These are phyloP conservation scores for Trichoderma simmonsii DNA, from an alignment of 2,329 filamentous ascomycete species.

Conservation along the genomic window DNA sequence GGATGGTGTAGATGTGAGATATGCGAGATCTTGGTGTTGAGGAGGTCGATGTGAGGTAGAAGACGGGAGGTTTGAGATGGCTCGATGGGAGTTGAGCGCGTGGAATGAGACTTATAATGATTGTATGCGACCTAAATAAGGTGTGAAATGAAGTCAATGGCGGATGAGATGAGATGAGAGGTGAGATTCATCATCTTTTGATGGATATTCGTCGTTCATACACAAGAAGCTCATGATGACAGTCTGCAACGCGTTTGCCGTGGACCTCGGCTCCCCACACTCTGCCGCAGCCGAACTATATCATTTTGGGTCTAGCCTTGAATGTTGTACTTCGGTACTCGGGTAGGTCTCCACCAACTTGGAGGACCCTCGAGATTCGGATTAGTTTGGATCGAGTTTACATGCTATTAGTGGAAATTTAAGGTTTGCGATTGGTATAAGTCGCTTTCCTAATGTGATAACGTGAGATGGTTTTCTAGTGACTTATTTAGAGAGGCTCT, in stretches of 20 bases:
- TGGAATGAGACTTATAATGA: neutral
- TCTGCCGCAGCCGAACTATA: neutral
- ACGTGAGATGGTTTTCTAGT: neutral
- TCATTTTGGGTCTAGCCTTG: neutral
- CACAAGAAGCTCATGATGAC: neutral
- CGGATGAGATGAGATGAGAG: neutral
- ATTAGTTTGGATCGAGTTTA: neutral
- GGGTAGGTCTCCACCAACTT: neutral
- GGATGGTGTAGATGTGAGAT: neutral
- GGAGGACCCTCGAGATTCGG: neutral
- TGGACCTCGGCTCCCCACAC: constrained; percentile 10
- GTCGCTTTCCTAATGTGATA: neutral
- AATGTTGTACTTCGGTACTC: neutral
- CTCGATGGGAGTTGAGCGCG: neutral
- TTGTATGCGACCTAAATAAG: neutral
- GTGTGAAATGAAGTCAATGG: neutral
- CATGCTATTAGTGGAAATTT: no score
- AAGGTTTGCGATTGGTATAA: no score
- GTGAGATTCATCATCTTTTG: neutral
- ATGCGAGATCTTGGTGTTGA: neutral
- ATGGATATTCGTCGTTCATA: neutral
- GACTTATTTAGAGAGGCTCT: no score
- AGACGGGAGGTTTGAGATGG: neutral
- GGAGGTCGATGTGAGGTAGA: neutral
- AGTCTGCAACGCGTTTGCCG: neutral